Conservation (phyloP, 73 alveolate species). For the Uronychia binucleata region DNA sequence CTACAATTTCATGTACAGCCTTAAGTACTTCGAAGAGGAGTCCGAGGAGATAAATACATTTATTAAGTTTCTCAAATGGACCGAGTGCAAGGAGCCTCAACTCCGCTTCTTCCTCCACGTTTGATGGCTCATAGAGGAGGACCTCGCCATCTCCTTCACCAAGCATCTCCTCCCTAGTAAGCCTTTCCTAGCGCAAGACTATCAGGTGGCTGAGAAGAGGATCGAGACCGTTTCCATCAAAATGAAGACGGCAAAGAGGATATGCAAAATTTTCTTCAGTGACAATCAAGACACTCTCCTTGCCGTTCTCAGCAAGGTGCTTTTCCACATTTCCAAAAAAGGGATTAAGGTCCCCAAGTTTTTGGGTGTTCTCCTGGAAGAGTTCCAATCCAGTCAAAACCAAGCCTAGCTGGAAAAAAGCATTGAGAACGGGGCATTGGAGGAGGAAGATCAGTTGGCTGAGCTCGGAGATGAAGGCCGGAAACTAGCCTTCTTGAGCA, state of each 20-base stretch:
- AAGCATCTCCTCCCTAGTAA: not conserved
- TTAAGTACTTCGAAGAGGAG: not conserved
- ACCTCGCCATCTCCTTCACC: not conserved
- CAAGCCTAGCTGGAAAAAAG: not conserved
- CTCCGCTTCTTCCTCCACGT: not conserved
- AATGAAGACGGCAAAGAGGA: not conserved
- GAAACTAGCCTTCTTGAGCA: not conserved
- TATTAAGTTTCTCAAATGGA: not conserved
- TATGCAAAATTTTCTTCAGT: not conserved
- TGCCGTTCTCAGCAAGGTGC: not conserved
- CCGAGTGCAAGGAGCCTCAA: no score
- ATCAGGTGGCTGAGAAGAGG: not conserved
- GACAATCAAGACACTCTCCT: not conserved
- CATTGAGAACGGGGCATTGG: not conserved
- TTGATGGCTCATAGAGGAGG: not conserved
- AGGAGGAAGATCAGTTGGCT: not conserved
- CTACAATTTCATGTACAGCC: not conserved
- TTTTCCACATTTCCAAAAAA: not conserved
- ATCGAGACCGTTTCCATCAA: not conserved
- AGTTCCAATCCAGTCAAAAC: not conserved
- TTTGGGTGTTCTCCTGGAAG: not conserved
- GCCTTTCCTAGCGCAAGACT: not conserved
- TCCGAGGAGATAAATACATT: not conserved
- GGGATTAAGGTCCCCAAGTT: not conserved
- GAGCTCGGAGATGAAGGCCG: not conserved